Evolutionary conservation across 2,329 filamentous ascomycete species (phyloP).

Genomic region (Uncinocarpus reesii): DNA sequence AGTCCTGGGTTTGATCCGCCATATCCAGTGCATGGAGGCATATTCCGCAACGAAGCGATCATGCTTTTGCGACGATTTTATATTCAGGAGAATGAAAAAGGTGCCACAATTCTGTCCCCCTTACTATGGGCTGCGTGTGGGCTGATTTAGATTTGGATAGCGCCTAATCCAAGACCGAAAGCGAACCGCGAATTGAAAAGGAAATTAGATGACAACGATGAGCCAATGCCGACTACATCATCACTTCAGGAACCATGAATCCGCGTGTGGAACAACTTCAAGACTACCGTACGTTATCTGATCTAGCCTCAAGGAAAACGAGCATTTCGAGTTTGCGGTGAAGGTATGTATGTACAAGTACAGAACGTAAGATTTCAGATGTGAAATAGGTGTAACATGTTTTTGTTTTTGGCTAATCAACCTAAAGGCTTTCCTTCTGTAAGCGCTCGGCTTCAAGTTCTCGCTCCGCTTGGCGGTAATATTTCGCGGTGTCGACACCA

Average conservation of each 20-base stretch:
- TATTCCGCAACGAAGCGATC: conserved; percentile 86
- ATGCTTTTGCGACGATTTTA: conserved; percentile 89
- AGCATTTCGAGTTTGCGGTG: conserved; percentile 1
- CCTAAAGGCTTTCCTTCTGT: conserved; percentile 22
- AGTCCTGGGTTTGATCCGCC: conserved; percentile 64
- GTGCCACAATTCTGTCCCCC: conserved; percentile 29
- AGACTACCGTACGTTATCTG: background rate
- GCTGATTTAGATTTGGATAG: conserved; percentile 28
- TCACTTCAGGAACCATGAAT: background rate
- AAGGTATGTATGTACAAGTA: conserved; percentile 14
- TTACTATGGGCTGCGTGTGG: conserved; percentile 8
- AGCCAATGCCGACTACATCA: background rate
- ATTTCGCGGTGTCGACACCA: conserved; percentile 95
- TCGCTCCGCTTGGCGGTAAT: conserved; percentile 88
- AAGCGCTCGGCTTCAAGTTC: conserved; percentile 72
- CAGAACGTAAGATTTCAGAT: background rate
- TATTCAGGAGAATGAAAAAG: conserved; percentile 92
- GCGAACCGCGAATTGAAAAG: conserved; percentile 55
- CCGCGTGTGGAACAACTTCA: background rate
- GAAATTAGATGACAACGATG: conserved; percentile 32
- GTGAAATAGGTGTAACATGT: conserved; percentile 18
- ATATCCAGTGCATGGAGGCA: conserved; percentile 74
- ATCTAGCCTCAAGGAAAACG: background rate
- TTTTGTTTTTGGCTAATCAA: conserved; percentile 14
- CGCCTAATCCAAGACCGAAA: conserved; percentile 55